Evolutionary conservation across 805 yeast species (phyloP).

Genomic region (Schwanniomyces vanrijiae): DNA sequence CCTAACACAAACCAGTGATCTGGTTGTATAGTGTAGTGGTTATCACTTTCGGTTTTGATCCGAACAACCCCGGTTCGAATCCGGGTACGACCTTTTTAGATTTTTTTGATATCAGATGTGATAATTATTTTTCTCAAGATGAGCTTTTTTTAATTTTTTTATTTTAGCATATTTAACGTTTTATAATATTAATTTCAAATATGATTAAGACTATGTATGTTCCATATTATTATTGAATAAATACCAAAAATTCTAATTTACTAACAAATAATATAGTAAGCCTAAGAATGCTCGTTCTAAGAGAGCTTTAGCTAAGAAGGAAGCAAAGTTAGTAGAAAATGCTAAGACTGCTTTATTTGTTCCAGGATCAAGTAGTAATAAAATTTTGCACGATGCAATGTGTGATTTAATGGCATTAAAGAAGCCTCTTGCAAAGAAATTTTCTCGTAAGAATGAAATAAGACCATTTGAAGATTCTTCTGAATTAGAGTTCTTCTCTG

Average conservation of each 20-base stretch:
- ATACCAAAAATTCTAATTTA: background rate
- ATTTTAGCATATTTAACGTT: background rate
- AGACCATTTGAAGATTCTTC: slow-evolving; percentile 90
- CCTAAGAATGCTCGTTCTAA: slow-evolving; percentile 96
- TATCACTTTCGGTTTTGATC: slow-evolving; percentile 81
- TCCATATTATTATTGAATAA: background rate
- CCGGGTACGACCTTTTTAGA: slow-evolving; percentile 69
- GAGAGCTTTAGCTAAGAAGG: slow-evolving; percentile 87
- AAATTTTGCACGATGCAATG: slow-evolving; percentile 82
- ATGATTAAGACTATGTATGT: slow-evolving; percentile 43
- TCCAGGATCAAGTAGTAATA: slow-evolving; percentile 82
- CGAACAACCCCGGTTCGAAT: slow-evolving; percentile 82
- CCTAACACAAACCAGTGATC: too few species aligned
- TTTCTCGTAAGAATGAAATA: slow-evolving; percentile 83
- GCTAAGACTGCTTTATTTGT: slow-evolving; percentile 86
- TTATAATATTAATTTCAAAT: background rate
- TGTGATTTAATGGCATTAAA: slow-evolving; percentile 86
- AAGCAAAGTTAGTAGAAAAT: slow-evolving; percentile 86
- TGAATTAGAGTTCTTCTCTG: slow-evolving; percentile 86
- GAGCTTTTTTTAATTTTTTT: slow-evolving; percentile 5
- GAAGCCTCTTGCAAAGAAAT: slow-evolving; percentile 86
- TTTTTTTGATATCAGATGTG: background rate
- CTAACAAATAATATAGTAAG: slow-evolving; percentile 31
- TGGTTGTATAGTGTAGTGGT: slow-evolving; percentile 73
- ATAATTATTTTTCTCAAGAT: slow-evolving; percentile 3